Conservation (phyloP, 1,284 basidiomycete genomes). For the Ustilago esculenta region DNA sequence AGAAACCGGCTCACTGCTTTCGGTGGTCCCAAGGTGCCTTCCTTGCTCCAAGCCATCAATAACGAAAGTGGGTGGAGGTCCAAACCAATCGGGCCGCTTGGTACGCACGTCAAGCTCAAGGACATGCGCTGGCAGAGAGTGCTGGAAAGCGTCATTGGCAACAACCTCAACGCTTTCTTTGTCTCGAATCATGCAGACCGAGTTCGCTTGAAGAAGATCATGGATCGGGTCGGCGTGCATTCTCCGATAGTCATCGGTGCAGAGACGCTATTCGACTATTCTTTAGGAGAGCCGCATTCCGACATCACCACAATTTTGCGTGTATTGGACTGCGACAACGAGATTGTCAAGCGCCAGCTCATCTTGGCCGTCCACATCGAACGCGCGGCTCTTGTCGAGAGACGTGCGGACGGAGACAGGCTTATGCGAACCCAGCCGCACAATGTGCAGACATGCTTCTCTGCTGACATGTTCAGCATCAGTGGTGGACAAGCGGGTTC, state of each 20-base stretch:
- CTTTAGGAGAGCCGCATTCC: constrained; percentile 72
- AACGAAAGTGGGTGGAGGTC: constrained; percentile 70
- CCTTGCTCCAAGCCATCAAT: constrained; percentile 68
- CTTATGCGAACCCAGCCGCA: constrained; percentile 60
- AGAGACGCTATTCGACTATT: constrained; percentile 70
- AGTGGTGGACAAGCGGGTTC: constrained; percentile 46
- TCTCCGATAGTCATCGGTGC: constrained; percentile 52
- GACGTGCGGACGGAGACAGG: constrained; percentile 55
- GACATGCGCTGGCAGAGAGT: constrained; percentile 78
- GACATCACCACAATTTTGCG: constrained; percentile 80
- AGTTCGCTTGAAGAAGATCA: constrained; percentile 68
- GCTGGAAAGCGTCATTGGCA: constrained; percentile 76
- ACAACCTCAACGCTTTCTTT: constrained; percentile 77
- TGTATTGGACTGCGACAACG: constrained; percentile 82
- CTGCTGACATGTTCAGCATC: constrained; percentile 59
- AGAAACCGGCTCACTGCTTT: constrained; percentile 55
- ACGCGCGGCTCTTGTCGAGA: constrained; percentile 73
- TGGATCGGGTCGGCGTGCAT: constrained; percentile 28
- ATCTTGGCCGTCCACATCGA: constrained; percentile 82
- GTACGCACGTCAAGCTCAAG: constrained; percentile 84
- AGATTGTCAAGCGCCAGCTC: constrained; percentile 80
- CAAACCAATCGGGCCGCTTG: constrained; percentile 73
- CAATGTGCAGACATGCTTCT: constrained; percentile 64
- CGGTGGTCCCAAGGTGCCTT: constrained; percentile 55
- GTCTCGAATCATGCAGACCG: constrained; percentile 80